Base-by-base conservation (phyloP, 495 filamentous ascomycete species). In the Xylaria curta region DNA sequence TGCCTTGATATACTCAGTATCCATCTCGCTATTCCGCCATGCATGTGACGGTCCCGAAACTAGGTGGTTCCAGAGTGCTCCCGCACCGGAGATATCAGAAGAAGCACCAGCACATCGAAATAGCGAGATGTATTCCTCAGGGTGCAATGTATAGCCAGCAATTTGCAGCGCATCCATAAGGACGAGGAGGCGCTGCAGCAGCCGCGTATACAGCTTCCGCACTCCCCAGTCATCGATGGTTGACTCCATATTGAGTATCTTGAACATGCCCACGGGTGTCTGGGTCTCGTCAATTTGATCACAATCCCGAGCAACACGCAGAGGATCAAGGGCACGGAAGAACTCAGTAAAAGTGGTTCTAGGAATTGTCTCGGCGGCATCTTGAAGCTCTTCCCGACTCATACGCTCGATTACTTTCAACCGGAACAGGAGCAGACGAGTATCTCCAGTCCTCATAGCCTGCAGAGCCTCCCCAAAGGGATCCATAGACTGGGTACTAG, bases 311-410 rank as follows among this genome's bases (percentile, higher is more conserved):
- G 77, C 73, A 10, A 76, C 58, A 33, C 60, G 46, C 0, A 82
- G 19, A 0, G 82, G 81, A 61, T 84, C 81, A 13, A 84, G 61
- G 13, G 73, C 74, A 9, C 79, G 76, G 44, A 84, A 69, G 3
- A 84, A 73, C 42, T 83, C 81, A 15, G 80, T 82, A 67, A 84
- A 80, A 3, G 76, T 78, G 4, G 77, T 76, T 38, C 74, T 70
- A 2, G 81, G 81, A 6, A 83, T 61, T 0, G 38, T 44, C 31
- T 53, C 66, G 19, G 74, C 24, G 31, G 66, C 66, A 10, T 76
- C 42, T 9, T 72, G 71, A 15, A 75, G 31, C 1, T 74, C 72
- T 2, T 36, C 12, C 4, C 54, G 61, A 3, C 36, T 4, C 75
- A 77, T 76, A 4, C 21, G 15, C 26, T 51, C 31, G 54, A 79